Percentiles rank a stretch among this genome's conserved stretches.
phyloP scores from a whole-genome alignment of 163 green algal genomes.

The Scenedesmus sp. region DNA sequence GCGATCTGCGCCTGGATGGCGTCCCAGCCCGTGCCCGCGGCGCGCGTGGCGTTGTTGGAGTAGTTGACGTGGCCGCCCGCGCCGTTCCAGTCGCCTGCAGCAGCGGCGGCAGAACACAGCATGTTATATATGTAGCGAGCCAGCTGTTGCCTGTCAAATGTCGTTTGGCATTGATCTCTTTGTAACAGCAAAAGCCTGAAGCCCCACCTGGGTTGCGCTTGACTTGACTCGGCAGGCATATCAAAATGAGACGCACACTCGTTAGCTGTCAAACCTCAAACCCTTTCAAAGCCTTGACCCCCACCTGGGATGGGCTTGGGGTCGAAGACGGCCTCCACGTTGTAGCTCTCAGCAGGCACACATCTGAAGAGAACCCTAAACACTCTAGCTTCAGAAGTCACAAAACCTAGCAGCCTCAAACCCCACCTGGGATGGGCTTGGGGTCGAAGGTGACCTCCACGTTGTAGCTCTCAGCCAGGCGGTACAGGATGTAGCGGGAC shows the following conservation, averaged over 20 bases:
- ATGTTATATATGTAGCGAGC: no score
- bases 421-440: constrained; percentile 95
- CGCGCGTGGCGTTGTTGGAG: constrained; percentile 92
- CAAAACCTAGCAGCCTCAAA: not conserved
- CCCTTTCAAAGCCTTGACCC: not conserved
- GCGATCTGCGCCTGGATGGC: constrained; percentile 94
- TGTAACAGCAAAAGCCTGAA: no score
- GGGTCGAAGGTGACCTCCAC: constrained; percentile 95
- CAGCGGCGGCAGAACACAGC: not conserved
- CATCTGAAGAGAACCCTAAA: not conserved
- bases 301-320: constrained; percentile 96
- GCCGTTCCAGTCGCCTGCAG: constrained; percentile 52
- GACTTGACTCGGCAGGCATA: no score
- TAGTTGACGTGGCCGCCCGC: constrained; percentile 98
- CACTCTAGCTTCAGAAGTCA: not conserved
- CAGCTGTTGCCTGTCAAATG: not conserved
- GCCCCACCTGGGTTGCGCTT: no score
- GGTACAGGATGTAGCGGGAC: constrained; percentile 95
- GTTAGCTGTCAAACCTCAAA: no score
- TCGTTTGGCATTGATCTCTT: no score
- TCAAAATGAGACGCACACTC: no score
- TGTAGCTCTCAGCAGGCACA: no score
- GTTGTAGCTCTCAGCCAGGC: constrained; percentile 91
- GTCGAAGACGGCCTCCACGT: constrained; percentile 58
- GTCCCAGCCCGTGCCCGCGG: constrained; percentile 85